Conservation (phyloP, 192 early-diverging fungal genomes). For the Entophlyctis helioformis region DNA sequence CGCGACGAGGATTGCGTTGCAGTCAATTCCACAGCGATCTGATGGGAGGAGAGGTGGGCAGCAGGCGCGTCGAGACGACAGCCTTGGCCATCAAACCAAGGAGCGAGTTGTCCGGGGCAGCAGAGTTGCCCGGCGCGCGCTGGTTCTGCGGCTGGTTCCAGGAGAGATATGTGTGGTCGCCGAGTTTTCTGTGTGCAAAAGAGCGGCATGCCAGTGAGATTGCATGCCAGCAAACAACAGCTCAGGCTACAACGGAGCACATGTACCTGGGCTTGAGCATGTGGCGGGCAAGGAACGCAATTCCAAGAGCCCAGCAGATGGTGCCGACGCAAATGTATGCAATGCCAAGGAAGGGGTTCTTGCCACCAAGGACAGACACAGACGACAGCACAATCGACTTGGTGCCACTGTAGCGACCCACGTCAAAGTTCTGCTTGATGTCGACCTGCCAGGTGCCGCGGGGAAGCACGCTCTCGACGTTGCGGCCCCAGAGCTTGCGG, state of each 20-base stretch:
- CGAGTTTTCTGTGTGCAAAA: conserved; percentile 84
- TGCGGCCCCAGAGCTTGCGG: conserved; percentile 84
- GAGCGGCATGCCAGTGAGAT: too few species aligned
- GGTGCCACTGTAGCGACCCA: conserved; percentile 77
- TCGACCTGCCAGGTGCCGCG: conserved; percentile 62
- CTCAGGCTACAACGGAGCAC: too few species aligned
- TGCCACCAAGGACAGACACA: conserved; percentile 89
- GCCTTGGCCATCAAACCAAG: too few species aligned
- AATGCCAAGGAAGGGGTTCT: conserved; percentile 90
- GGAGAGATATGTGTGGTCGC: conserved; percentile 91
- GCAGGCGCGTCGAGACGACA: too few species aligned
- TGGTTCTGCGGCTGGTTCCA: conserved; percentile 69
- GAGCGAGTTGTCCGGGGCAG: too few species aligned
- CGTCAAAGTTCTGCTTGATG: conserved; percentile 71
- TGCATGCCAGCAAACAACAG: too few species aligned
- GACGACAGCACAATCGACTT: conserved; percentile 92
- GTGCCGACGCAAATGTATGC: conserved; percentile 90
- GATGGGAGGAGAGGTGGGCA: too few species aligned
- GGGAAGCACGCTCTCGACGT: conserved; percentile 43
- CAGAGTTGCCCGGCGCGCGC: too few species aligned
- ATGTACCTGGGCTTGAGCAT: conserved; percentile 67
- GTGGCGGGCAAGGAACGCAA: conserved; percentile 78
- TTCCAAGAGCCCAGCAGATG: conserved; percentile 76
- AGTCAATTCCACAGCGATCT: too few species aligned
- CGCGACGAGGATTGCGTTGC: too few species aligned